phyloP scores from a whole-genome alignment of 306 rosid genomes.

The Pterocarpus macrocarpus region DNA sequence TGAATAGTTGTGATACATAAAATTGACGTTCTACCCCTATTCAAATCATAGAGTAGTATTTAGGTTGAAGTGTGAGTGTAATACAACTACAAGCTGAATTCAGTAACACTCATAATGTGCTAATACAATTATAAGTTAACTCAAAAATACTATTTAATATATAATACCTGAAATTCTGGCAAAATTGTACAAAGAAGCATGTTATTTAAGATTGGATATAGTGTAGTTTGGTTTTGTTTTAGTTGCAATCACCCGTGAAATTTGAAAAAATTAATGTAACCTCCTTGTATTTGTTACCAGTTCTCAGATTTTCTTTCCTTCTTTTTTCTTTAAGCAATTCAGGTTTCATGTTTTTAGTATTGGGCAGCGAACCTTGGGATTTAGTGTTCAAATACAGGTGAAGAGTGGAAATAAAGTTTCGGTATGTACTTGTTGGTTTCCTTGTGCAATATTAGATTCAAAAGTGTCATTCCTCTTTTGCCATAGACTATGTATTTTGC shows the following conservation, averaged over 20 bases:
- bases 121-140: not conserved
- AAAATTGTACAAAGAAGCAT: not conserved
- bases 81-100: not conserved
- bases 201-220: constrained; percentile 14
- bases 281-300: constrained; percentile 26
- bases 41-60: not conserved
- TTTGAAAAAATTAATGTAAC: not conserved
- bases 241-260: constrained; percentile 28
- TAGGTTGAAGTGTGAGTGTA: constrained; percentile 1
- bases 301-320: not conserved
- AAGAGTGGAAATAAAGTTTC: constrained; percentile 82
- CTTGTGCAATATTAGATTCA: constrained; percentile 32
- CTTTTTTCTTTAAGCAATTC: constrained; percentile 33
- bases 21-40: not conserved
- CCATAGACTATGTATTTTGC: constrained; percentile 7
- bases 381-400: constrained; percentile 83
- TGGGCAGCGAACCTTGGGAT: constrained; percentile 84
- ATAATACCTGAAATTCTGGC: not conserved
- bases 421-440: constrained; percentile 61
- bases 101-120: not conserved
- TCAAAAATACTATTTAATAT: not conserved
- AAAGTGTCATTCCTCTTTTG: constrained; percentile 19
- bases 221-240: constrained; percentile 28
- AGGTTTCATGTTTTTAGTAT: constrained; percentile 96
- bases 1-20: not conserved